Percentiles rank a stretch among this genome's conserved stretches.
Conservation (phyloP, 1,284 basidiomycete genomes). For the Peniophora sp. region DNA sequence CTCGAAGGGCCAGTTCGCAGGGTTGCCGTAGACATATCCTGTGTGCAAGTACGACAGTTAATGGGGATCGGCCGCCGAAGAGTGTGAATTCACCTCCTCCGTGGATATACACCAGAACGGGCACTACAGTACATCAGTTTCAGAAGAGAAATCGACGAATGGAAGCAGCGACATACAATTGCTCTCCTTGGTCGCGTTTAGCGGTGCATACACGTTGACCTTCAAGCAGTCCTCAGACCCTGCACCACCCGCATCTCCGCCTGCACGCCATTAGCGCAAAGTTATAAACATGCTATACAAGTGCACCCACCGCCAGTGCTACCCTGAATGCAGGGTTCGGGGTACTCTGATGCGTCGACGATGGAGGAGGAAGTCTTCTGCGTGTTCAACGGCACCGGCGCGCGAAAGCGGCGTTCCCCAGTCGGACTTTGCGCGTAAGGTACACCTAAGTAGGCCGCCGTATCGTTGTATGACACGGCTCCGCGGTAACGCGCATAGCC, state of each 20-base stretch:
- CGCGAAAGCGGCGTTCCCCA: constrained; percentile 28
- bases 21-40: constrained; percentile 52
- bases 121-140: constrained; percentile 26
- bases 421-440: constrained; percentile 37
- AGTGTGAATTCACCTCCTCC: constrained; percentile 39
- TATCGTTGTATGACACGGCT: constrained; percentile 40
- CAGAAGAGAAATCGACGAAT: not conserved
- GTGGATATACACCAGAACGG: constrained; percentile 62
- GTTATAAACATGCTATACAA: not conserved
- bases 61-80: constrained; percentile 5
- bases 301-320: constrained; percentile 33
- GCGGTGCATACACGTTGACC: constrained; percentile 33
- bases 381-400: constrained; percentile 25
- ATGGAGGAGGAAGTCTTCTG: constrained; percentile 28
- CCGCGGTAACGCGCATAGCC: constrained; percentile 35
- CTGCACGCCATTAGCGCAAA: constrained; percentile 14
- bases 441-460: constrained; percentile 45
- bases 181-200: constrained; percentile 20
- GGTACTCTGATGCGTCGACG: constrained; percentile 41
- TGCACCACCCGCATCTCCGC: constrained; percentile 46
- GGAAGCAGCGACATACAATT: constrained; percentile 14
- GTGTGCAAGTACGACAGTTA: not conserved
- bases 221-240: constrained; percentile 49
- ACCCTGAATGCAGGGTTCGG: constrained; percentile 52
- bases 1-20: constrained; percentile 36